Evolutionary conservation across 192 early-diverging fungal genomes (phyloP).

Genomic region (Podochytrium sp.): DNA sequence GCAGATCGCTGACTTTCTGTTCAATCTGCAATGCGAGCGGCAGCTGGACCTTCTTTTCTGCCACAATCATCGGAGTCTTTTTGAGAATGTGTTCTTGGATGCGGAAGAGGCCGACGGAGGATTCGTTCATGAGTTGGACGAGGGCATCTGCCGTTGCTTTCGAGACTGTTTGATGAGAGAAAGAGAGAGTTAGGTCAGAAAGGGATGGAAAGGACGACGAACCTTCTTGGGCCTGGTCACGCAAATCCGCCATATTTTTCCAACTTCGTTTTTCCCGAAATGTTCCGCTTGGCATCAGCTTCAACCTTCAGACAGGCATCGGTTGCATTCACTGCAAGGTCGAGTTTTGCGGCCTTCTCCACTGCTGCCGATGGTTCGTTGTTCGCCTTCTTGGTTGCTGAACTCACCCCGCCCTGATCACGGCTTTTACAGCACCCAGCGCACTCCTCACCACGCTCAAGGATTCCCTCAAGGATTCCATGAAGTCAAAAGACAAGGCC

Average conservation of each 20-base stretch:
- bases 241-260: not conserved
- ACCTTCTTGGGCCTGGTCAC: not conserved
- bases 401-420: no score
- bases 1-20: not conserved
- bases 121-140: conserved; percentile 56
- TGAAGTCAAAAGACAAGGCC: conserved; percentile 75
- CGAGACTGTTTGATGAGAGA: conserved; percentile 8
- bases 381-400: no score
- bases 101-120: conserved; percentile 45
- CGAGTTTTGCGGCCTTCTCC: no score
- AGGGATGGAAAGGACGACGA: not conserved
- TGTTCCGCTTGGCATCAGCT: no score
- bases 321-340: no score
- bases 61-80: conserved; percentile 44
- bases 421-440: not conserved
- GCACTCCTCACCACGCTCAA: conserved; percentile 43
- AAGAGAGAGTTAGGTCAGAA: not conserved
- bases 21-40: not conserved
- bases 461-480: conserved; percentile 76
- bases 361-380: no score
- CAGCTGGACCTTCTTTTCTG: not conserved
- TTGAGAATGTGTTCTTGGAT: conserved; percentile 49
- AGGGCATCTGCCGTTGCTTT: conserved; percentile 5
- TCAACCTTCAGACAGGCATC: no score
- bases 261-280: no score